These are phyloP conservation scores for Nelumbo lutea DNA, from an alignment of 164 flowering plant genomes.

Conservation along the genomic window DNA sequence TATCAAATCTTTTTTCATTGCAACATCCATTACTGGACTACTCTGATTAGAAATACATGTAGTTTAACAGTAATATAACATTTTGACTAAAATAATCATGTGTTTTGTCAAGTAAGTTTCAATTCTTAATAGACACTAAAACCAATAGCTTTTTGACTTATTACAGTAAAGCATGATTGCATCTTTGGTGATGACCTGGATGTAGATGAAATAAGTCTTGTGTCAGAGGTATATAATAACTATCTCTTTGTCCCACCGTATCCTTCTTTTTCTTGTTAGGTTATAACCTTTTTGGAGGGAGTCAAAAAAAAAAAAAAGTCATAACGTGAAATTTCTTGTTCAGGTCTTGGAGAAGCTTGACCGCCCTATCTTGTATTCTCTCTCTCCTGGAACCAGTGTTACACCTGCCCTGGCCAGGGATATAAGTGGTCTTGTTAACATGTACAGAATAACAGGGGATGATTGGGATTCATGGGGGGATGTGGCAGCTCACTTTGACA, in stretches of 20 bases:
- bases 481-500: conserved; percentile 68
- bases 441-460: conserved; percentile 91
- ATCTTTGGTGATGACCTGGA: conserved; percentile 88
- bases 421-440: conserved; percentile 56
- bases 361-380: conserved; percentile 68
- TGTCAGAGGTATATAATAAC: conserved; percentile 57
- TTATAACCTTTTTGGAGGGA: neutral
- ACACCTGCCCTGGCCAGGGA: conserved; percentile 77
- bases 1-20: too few relatives aligned
- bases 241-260: neutral
- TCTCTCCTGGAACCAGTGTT: conserved; percentile 83
- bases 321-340: conserved; percentile 6
- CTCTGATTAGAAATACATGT: too few relatives aligned
- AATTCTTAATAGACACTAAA: neutral
- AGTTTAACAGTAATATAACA: too few relatives aligned
- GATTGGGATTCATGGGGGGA: conserved; percentile 93
- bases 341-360: conserved; percentile 60
- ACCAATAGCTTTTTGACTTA: conserved; percentile 9
- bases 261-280: neutral
- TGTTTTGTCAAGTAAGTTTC: neutral
- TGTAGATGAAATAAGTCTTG: conserved; percentile 55
- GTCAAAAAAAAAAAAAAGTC: conserved; percentile 4
- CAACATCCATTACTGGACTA: too few relatives aligned
- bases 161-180: conserved; percentile 89
- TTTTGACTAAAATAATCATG: neutral